Evolutionary conservation across 768 basidiomycete species (phyloP), one percentile per base, ranked within the genome.

Genomic region (Tulasnella sp.): DNA sequence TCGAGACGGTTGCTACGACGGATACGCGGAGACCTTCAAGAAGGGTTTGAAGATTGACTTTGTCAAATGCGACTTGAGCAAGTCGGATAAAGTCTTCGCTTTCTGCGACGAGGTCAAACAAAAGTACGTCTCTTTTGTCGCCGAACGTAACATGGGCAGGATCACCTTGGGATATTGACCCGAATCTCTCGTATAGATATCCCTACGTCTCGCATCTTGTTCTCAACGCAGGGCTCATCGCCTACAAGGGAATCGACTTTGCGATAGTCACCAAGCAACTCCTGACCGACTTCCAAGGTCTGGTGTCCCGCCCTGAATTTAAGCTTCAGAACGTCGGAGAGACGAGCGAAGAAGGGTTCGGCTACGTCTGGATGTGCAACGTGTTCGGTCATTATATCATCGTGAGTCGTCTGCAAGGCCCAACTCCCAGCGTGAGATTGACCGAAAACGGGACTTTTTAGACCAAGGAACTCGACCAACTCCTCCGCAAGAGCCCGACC

Each of bases 311-410:
- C 3, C 91, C 90, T 1, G 75, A 69, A 16, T 92, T 79, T 79
- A 85, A 88, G 76, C 72, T 82, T 4, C 91, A 94, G 78, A 78
- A 82, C 35, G 77, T 73, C 12, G 91, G 90, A 8, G 84, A 88
- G 74, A 75, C 84, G 66, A 90, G 86, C 74, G 79, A 80, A 4
- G 91, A 95, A 75, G 87, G 89, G 5, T 80, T 93, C 0, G 93
- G 93, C 2, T 89, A 85, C 84, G 85, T 88, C 7, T 95, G 92
- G 91, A 91, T 94, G 77, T 90, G 87, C 73, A 94, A 94, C 76
- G 80, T 93, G 34, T 93, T 94, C 71, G 88, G 89, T 0, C 92
- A 94, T 79, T 94, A 89, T 77, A 84, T 84, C 35, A 80, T 95
- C 75, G 92, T 94, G 77, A 70, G 89, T 84, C 4, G 47, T 34